A percentile compares a stretch with the other conserved stretches of the same genome.
phyloP scores from a whole-genome alignment of 129 eudicot species.

The Ambrosia trifida region DNA sequence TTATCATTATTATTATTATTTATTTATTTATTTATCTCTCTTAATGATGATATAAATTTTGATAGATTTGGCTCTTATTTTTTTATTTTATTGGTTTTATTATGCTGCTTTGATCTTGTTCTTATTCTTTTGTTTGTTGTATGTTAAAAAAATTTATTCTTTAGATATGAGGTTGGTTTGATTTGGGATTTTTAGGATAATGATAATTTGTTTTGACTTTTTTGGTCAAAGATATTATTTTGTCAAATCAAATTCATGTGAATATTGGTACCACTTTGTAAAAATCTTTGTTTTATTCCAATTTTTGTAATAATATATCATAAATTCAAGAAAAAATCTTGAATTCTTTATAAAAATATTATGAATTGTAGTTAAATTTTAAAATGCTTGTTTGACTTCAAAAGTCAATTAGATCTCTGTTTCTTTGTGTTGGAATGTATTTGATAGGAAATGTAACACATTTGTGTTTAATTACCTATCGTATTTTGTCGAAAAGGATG shows the following conservation, averaged over 20 bases:
- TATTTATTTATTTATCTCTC: not conserved
- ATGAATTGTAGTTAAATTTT: constrained; percentile 9
- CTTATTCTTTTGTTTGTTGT: constrained; percentile 6
- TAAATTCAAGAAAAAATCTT: not conserved
- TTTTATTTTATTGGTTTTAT: not conserved
- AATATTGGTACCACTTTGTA: not conserved
- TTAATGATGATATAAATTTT: not conserved
- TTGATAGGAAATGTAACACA: not conserved
- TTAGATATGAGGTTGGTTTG: not conserved
- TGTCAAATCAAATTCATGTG: constrained; percentile 14
- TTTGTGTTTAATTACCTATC: not conserved
- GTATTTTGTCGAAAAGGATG: not conserved
- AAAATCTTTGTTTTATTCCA: not conserved
- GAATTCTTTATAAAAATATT: not conserved
- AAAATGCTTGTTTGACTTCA: constrained; percentile 1
- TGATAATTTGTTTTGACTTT: constrained; percentile 16
- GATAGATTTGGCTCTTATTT: constrained; percentile 11
- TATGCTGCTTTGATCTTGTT: not conserved
- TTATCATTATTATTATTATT: too few species aligned
- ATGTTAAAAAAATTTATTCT: not conserved
- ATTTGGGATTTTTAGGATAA: constrained; percentile 32
- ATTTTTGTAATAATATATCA: not conserved
- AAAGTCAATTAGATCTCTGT: not conserved
- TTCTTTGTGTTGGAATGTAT: not conserved
- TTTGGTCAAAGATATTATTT: constrained; percentile 9